Evolutionary conservation across 2,329 filamentous ascomycete genomes (phyloP), one percentile per base, ranked within the genome.

Genomic region (Gliomastix tumulicola): DNA sequence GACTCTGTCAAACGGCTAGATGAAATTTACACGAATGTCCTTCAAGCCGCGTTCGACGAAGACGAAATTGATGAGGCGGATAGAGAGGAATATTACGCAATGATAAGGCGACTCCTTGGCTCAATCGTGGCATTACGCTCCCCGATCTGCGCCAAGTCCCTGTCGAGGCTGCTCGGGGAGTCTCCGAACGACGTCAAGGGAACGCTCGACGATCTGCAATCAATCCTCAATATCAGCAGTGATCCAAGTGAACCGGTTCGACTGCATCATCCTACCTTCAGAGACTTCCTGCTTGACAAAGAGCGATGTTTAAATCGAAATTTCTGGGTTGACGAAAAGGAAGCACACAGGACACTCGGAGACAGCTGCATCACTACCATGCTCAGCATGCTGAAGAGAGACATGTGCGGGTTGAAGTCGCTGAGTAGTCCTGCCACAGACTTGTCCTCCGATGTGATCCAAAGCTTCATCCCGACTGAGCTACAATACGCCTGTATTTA

Each of bases 271-370:
- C 4, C 43, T 0, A 61, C 59, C 0, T 65, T 65, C 33, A 54
- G 51, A 13, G 59, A 65, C 37, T 62, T 62, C 45, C 53, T 66
- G 2, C 21, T 59, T 4, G 48, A 62, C 36, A 56, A 50, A 39
- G 40, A 42, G 4, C 41, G 28, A 1, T 45, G 25, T 15, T 13
- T 6, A 6, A 10, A 28, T 28, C 12, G 23, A 12, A 50, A 53
- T 23, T 64, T 68, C 46, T 58, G 59, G 56, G 42, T 65, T 28
- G 46, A 68, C 30, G 55, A 62, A 36, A 48, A 35, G 38, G 16
- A 47, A 12, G 44, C 49, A 7, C 56, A 69, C 36, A 9, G 42
- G 7, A 44, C 31, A 15, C 41, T 69, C 8, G 55, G 56, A 5
- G 34, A 11, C 4, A 27, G 9, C 25, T 28, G 25, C 15, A 4